Evolutionary conservation across 192 early-diverging fungal species (phyloP).

Genomic region (Obelidium mucronatum): DNA sequence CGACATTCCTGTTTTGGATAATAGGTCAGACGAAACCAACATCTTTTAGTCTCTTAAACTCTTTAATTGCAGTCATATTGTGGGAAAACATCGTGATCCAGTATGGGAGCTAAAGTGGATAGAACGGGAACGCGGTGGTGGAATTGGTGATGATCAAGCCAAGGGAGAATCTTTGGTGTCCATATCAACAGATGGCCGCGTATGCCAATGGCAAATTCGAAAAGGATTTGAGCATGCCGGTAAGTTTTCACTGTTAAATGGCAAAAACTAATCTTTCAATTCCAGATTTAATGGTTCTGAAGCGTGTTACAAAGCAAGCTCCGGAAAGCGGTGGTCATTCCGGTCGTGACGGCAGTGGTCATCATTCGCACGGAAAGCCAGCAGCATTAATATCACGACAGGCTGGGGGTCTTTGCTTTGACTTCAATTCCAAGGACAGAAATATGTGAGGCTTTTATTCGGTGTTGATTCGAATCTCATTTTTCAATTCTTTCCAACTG

Average conservation of each 20-base stretch:
- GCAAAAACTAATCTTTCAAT: not conserved
- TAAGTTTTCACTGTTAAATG: conserved; percentile 34
- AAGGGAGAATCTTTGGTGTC: conserved; percentile 59
- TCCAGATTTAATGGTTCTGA: conserved; percentile 65
- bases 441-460: conserved; percentile 50
- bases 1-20: conserved; percentile 54
- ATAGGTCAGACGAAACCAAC: conserved; percentile 38
- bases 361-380: conserved; percentile 27
- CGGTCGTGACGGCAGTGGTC: conserved; percentile 34
- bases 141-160: conserved; percentile 57
- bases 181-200: conserved; percentile 65
- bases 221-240: conserved; percentile 64
- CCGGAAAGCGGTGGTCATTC: conserved; percentile 23
- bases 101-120: conserved; percentile 72
- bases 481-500: not conserved
- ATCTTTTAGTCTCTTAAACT: not conserved
- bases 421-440: conserved; percentile 64
- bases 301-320: conserved; percentile 57
- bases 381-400: conserved; percentile 64
- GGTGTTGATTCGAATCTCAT: not conserved
- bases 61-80: conserved; percentile 45
- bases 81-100: conserved; percentile 67
- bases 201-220: conserved; percentile 62
- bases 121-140: conserved; percentile 57
- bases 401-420: conserved; percentile 66